Conservation (phyloP, 2,329 filamentous ascomycete species). For the Bisporella sp. region DNA sequence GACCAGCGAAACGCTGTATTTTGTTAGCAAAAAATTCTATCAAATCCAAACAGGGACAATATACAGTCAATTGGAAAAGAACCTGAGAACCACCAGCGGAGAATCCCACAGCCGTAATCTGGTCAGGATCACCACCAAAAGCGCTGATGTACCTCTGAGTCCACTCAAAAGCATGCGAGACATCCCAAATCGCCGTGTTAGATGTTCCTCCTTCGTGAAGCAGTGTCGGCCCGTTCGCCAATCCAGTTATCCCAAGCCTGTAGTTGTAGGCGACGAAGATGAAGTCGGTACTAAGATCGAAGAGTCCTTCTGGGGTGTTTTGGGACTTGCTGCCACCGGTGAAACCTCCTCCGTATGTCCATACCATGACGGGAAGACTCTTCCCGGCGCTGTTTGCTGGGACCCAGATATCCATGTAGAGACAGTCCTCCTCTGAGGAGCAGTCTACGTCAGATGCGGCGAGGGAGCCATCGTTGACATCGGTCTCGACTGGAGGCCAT, state of each 20-base stretch:
- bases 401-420: conserved; percentile 20
- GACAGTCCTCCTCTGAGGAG: conserved; percentile 24
- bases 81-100: conserved; percentile 40
- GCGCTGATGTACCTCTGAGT: conserved; percentile 37
- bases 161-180: conserved; percentile 41
- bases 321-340: conserved; percentile 25
- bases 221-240: conserved; percentile 23
- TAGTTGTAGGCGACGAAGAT: conserved; percentile 29
- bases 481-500: conserved; percentile 28
- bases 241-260: conserved; percentile 25
- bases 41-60: not conserved
- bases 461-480: conserved; percentile 27
- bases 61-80: conserved; percentile 25
- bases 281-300: conserved; percentile 25
- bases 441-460: conserved; percentile 29
- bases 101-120: conserved; percentile 41
- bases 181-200: conserved; percentile 27
- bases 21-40: not conserved
- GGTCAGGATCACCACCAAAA: conserved; percentile 38
- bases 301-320: conserved; percentile 29
- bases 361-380: conserved; percentile 26
- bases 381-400: conserved; percentile 21
- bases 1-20: conserved; percentile 24
- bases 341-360: conserved; percentile 26
- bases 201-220: conserved; percentile 25